These are phyloP conservation scores for Alternaria sp. DNA, from an alignment of 2,329 filamentous ascomycete species.

Conservation along the genomic window DNA sequence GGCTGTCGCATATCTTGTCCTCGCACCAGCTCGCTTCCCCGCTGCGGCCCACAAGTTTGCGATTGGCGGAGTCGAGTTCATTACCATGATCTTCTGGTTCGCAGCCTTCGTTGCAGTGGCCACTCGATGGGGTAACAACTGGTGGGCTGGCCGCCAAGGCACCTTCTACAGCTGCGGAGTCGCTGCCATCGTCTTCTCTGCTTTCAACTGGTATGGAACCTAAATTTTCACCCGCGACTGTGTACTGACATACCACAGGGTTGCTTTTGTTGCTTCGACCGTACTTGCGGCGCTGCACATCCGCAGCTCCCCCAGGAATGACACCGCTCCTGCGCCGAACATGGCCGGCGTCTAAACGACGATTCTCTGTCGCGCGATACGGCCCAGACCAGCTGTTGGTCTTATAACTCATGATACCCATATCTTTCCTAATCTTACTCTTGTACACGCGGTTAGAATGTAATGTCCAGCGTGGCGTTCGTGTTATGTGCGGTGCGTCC, in stretches of 20 bases:
- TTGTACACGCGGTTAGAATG: neutral
- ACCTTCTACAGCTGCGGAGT: slow-evolving; percentile 64
- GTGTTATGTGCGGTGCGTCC: neutral
- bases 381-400: neutral
- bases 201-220: slow-evolving; percentile 65
- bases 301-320: slow-evolving; percentile 47
- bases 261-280: slow-evolving; percentile 60
- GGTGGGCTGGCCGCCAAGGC: slow-evolving; percentile 55
- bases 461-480: slow-evolving; percentile 8
- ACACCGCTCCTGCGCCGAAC: slow-evolving; percentile 42
- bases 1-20: slow-evolving; percentile 71
- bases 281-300: slow-evolving; percentile 58
- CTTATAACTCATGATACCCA: slow-evolving; percentile 4
- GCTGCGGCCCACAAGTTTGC: slow-evolving; percentile 69
- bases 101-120: slow-evolving; percentile 82
- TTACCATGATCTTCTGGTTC: slow-evolving; percentile 92
- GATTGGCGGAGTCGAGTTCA: slow-evolving; percentile 71
- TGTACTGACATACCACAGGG: slow-evolving; percentile 46
- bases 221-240: neutral
- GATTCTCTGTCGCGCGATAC: neutral
- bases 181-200: slow-evolving; percentile 71
- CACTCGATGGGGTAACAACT: slow-evolving; percentile 64
- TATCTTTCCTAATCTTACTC: slow-evolving; percentile 3
- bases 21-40: slow-evolving; percentile 69
- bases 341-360: slow-evolving; percentile 48